A percentile compares a stretch with the other conserved stretches of the same genome.
phyloP scores from a whole-genome alignment of 2,329 filamentous ascomycete genomes.

The Penicillium aurantiogriseum region DNA sequence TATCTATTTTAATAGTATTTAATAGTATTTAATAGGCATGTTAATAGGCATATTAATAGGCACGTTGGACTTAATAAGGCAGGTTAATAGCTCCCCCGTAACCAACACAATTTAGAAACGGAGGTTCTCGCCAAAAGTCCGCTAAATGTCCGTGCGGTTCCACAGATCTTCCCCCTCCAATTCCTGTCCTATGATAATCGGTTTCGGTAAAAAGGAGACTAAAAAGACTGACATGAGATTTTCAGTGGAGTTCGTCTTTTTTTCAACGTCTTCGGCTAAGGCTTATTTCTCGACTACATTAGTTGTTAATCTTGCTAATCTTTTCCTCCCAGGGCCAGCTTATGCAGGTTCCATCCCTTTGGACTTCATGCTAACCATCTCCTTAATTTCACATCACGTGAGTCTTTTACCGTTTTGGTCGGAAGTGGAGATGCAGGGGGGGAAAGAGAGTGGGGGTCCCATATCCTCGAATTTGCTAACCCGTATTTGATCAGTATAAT shows the following conservation, averaged over 20 bases:
- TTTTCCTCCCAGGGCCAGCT: slow-evolving; percentile 3
- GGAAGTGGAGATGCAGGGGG: background rate
- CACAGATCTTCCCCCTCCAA: background rate
- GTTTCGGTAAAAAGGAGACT: background rate
- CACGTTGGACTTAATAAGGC: too few relatives aligned
- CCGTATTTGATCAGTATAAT: slow-evolving; percentile 15
- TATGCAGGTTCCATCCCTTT: slow-evolving; percentile 7
- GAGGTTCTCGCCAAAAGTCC: background rate
- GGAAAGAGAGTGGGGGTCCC: background rate
- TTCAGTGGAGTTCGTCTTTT: too few relatives aligned
- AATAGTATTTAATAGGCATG: background rate
- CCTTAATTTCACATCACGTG: slow-evolving; percentile 10
- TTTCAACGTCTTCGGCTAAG: background rate
- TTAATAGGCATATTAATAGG: background rate
- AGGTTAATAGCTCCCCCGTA: background rate
- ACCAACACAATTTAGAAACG: background rate
- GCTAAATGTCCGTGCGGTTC: background rate
- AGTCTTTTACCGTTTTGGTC: background rate
- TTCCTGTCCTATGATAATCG: background rate
- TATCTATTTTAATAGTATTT: background rate
- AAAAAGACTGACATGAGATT: too few relatives aligned
- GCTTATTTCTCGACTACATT: background rate
- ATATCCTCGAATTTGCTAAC: background rate
- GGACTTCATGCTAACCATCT: background rate
- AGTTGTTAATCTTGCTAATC: slow-evolving; percentile 1